phyloP scores from a whole-genome alignment of 768 basidiomycete species.

The Mycena capillaripes region DNA sequence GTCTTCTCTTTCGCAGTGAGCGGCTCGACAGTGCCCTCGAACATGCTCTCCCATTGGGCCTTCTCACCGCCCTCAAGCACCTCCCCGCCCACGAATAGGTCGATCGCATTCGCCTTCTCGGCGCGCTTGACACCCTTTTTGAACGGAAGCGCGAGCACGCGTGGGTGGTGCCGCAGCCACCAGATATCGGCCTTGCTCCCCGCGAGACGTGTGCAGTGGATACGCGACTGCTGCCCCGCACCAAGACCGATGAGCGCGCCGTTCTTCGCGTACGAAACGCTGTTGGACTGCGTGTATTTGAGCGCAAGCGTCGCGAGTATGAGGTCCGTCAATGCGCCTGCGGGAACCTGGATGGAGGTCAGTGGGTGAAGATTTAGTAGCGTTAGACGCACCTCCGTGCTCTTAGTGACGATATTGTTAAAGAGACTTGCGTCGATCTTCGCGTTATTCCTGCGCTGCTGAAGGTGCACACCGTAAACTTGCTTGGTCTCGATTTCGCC shows the following conservation, averaged over 20 bases:
- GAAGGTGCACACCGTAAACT: slow-evolving; percentile 92
- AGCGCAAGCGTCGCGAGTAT: slow-evolving; percentile 96
- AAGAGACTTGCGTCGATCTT: slow-evolving; percentile 89
- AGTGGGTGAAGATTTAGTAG: background rate
- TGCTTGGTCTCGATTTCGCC: slow-evolving; percentile 91
- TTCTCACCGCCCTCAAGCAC: slow-evolving; percentile 90
- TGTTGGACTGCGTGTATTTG: slow-evolving; percentile 99
- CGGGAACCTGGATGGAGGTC: slow-evolving; percentile 71
- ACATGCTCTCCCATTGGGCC: slow-evolving; percentile 91
- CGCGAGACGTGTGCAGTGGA: slow-evolving; percentile 98
- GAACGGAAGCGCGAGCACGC: slow-evolving; percentile 93
- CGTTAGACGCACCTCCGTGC: slow-evolving; percentile 76
- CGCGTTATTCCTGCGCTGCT: slow-evolving; percentile 91
- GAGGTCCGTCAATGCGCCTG: slow-evolving; percentile 86
- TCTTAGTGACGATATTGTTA: slow-evolving; percentile 89
- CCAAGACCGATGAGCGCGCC: slow-evolving; percentile 96
- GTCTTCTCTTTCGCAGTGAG: slow-evolving; percentile 79
- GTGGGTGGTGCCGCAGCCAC: slow-evolving; percentile 98
- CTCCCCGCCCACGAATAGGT: slow-evolving; percentile 94
- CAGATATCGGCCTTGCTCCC: slow-evolving; percentile 98
- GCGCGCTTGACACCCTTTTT: slow-evolving; percentile 98
- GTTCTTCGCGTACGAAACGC: slow-evolving; percentile 93
- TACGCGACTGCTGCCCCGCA: slow-evolving; percentile 98
- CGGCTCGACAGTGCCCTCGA: slow-evolving; percentile 77
- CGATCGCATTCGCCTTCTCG: slow-evolving; percentile 98